These are phyloP conservation scores for Ophiostoma populinum DNA, from an alignment of 2,329 filamentous ascomycete species.

Conservation along the genomic window DNA sequence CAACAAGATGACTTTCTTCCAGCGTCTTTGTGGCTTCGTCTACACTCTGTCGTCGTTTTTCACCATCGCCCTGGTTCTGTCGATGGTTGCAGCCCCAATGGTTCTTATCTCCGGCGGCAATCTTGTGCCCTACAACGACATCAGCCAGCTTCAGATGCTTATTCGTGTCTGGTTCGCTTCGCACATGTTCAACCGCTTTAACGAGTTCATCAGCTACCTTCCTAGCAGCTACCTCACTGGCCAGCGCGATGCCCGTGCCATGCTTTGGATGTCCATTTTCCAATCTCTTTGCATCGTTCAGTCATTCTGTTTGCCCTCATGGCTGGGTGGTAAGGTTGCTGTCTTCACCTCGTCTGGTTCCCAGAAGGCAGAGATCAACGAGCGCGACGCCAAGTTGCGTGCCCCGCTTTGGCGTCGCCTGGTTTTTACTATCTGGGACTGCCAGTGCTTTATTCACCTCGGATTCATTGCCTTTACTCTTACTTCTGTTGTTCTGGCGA, in stretches of 20 bases:
- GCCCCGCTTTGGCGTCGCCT: conserved; percentile 29
- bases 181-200: conserved; percentile 31
- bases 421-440: too few relatives aligned
- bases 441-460: conserved; percentile 39
- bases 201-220: conserved; percentile 37
- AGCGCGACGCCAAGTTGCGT: conserved; percentile 37
- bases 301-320: conserved; percentile 40
- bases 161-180: conserved; percentile 36
- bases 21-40: conserved; percentile 41
- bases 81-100: conserved; percentile 40
- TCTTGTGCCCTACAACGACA: conserved; percentile 35
- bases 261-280: conserved; percentile 39
- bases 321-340: conserved; percentile 41
- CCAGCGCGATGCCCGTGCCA: conserved; percentile 35
- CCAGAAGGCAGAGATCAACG: conserved; percentile 35
- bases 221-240: conserved; percentile 41
- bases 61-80: conserved; percentile 30
- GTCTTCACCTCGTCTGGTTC: conserved; percentile 45
- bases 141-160: conserved; percentile 37
- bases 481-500: conserved; percentile 29
- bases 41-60: conserved; percentile 27
- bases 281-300: conserved; percentile 31
- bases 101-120: conserved; percentile 38
- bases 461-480: conserved; percentile 36
- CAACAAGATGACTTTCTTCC: conserved; percentile 33